A percentile compares a stretch with the other conserved stretches of the same genome.
These are phyloP conservation scores for Barnettozyma vustinii DNA, from an alignment of 805 yeast genomes.

Conservation along the genomic window DNA sequence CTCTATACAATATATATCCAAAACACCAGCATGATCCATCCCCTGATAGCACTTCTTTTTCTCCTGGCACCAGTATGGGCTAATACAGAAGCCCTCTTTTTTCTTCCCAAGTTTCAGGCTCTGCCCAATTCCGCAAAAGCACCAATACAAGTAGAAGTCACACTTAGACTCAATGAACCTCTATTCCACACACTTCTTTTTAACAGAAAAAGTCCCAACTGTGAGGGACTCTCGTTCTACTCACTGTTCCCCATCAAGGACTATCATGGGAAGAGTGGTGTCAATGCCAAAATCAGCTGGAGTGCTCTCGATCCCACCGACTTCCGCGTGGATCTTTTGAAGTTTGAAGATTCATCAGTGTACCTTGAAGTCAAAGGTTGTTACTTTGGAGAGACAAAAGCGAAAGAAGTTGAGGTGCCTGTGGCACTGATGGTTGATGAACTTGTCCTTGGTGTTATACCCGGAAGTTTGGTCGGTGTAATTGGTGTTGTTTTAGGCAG, in stretches of 20 bases:
- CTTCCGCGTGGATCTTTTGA: conserved; percentile 12
- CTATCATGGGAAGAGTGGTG: not conserved
- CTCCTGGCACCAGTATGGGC: conserved; percentile 4
- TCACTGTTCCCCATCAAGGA: not conserved
- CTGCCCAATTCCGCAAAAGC: not conserved
- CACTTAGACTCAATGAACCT: conserved; percentile 3
- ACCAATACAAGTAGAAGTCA: not conserved
- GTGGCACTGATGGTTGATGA: conserved; percentile 8
- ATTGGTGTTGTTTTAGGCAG: not conserved
- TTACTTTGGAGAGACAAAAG: conserved; percentile 13
- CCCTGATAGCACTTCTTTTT: not conserved
- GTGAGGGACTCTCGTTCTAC: conserved; percentile 1
- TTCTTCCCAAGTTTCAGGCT: not conserved
- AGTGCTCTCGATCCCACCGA: conserved; percentile 21
- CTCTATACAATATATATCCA: too few species aligned
- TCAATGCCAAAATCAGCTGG: conserved; percentile 22
- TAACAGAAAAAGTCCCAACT: not conserved
- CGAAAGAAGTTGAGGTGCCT: conserved; percentile 5
- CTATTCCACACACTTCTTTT: conserved; percentile 2
- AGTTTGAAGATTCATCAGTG: conserved; percentile 3
- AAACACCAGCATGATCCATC: not conserved
- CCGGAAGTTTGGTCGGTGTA: conserved; percentile 4
- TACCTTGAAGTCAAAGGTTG: conserved; percentile 2
- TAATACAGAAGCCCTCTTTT: conserved; percentile 21
- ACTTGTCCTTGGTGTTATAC: conserved; percentile 4